Conservation (phyloP, 2,329 filamentous ascomycete species). For the Diaporthe citrichinensis region DNA sequence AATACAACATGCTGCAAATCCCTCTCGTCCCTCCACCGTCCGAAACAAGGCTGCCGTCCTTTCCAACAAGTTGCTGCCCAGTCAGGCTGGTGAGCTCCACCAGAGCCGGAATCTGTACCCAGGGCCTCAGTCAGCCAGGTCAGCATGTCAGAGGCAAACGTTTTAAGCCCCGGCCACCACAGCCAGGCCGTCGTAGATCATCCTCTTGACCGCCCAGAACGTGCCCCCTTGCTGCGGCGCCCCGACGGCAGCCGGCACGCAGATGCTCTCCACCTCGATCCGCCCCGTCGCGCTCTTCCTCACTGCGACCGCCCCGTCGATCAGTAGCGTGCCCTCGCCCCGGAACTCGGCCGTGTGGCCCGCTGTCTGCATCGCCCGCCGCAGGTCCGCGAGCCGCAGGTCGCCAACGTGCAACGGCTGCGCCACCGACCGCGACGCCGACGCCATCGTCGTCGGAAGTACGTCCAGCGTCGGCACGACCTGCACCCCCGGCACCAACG, state of each 20-base stretch:
- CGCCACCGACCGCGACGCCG: conserved; percentile 81
- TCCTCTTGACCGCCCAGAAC: conserved; percentile 89
- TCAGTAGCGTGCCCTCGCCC: conserved; percentile 90
- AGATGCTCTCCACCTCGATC: conserved; percentile 88
- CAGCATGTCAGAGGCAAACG: background rate
- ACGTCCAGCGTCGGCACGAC: conserved; percentile 67
- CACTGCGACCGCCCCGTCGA: conserved; percentile 90
- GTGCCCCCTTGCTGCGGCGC: conserved; percentile 70
- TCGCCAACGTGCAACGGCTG: conserved; percentile 97
- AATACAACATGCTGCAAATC: conserved; percentile 10
- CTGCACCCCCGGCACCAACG: conserved; percentile 43
- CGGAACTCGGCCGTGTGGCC: conserved; percentile 93
- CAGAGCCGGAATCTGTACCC: background rate
- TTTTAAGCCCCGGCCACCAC: conserved; percentile 83
- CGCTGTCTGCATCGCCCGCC: conserved; percentile 83
- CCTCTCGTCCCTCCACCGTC: background rate
- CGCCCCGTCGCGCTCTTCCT: conserved; percentile 88
- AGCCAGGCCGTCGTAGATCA: conserved; percentile 94
- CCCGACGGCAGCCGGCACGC: conserved; percentile 61
- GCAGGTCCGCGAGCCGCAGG: conserved; percentile 87
- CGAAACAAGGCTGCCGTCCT: background rate
- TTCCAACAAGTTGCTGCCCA: background rate
- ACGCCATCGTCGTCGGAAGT: conserved; percentile 72
- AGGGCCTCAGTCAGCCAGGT: background rate
- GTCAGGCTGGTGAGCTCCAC: background rate